Percentiles rank a stretch among this genome's conserved stretches.
Evolutionary conservation across 352 stramenopile species (phyloP).

Genomic region (Phytophthora aleatoria): DNA sequence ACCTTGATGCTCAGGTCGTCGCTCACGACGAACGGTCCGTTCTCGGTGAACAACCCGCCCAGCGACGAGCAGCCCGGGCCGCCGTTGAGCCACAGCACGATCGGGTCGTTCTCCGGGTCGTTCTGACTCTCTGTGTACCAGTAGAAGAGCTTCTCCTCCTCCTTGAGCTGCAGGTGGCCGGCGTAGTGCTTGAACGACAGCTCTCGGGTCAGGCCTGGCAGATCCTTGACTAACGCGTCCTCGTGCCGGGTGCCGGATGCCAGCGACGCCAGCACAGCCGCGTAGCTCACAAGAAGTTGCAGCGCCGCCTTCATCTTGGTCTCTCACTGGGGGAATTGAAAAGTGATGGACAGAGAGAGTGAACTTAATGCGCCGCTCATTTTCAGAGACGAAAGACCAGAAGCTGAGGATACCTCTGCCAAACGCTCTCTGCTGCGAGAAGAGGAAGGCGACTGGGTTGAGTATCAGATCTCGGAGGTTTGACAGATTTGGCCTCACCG

Average conservation of each 20-base stretch:
- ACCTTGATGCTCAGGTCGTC: slow-evolving; percentile 57
- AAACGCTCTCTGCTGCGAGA: neutral
- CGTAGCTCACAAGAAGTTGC: slow-evolving; percentile 38
- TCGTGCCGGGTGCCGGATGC: slow-evolving; percentile 36
- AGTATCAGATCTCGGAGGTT: slow-evolving; percentile 23
- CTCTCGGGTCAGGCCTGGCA: slow-evolving; percentile 50
- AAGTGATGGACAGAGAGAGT: slow-evolving; percentile 28
- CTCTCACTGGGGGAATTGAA: slow-evolving; percentile 18
- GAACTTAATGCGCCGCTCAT: slow-evolving; percentile 1
- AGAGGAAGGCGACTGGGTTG: neutral
- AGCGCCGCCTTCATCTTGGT: slow-evolving; percentile 53
- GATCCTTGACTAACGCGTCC: slow-evolving; percentile 50
- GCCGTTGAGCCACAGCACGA: slow-evolving; percentile 86
- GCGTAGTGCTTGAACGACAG: slow-evolving; percentile 77
- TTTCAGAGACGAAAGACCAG: slow-evolving; percentile 16
- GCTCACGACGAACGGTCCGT: slow-evolving; percentile 74
- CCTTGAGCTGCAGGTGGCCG: slow-evolving; percentile 55
- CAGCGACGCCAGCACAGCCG: slow-evolving; percentile 7
- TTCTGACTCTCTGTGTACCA: slow-evolving; percentile 80
- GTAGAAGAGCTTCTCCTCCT: slow-evolving; percentile 77
- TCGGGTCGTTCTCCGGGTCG: slow-evolving; percentile 57
- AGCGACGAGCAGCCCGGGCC: slow-evolving; percentile 80
- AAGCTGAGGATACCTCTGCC: slow-evolving; percentile 3
- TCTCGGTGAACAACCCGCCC: slow-evolving; percentile 67
- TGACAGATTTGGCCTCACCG: neutral